Evolutionary conservation across 441 rosid species (phyloP).

Genomic region (Kokia cookei): DNA sequence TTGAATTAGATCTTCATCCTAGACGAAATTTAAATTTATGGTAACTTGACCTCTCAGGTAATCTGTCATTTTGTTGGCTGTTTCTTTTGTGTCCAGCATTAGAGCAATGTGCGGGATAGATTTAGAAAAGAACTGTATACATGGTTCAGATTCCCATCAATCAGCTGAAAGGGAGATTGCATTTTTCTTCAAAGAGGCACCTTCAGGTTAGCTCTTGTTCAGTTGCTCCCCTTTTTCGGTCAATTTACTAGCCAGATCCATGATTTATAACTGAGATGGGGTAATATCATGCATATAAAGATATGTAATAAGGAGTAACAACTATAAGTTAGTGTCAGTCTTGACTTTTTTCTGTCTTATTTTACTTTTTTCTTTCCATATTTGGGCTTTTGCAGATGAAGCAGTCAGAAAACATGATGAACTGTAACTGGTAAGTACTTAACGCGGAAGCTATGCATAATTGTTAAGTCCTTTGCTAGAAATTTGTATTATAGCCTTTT

Average conservation of each 20-base stretch:
- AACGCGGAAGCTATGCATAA: not conserved
- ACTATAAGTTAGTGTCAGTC: not conserved
- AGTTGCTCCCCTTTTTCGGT: conserved; percentile 4
- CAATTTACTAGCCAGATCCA: not conserved
- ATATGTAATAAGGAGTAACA: not conserved
- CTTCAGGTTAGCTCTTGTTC: conserved; percentile 32
- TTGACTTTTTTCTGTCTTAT: not conserved
- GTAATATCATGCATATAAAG: not conserved
- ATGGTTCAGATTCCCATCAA: conserved; percentile 71
- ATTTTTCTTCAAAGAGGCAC: conserved; percentile 55
- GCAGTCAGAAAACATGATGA: conserved; percentile 33
- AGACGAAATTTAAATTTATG: not conserved
- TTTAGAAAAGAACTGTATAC: conserved; percentile 66
- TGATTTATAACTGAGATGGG: not conserved
- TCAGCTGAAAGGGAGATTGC: conserved; percentile 77
- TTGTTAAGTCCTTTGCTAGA: not conserved
- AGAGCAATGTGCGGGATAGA: conserved; percentile 73
- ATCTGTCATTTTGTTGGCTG: not conserved
- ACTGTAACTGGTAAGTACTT: conserved; percentile 27
- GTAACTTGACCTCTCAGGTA: not conserved
- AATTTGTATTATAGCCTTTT: not conserved
- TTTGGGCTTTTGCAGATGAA: conserved; percentile 22
- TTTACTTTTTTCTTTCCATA: not conserved
- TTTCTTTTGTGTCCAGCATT: conserved; percentile 39
- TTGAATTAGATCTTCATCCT: not conserved